phyloP scores from a whole-genome alignment of 2,329 filamentous ascomycete genomes.

The Fusarium clavum region DNA sequence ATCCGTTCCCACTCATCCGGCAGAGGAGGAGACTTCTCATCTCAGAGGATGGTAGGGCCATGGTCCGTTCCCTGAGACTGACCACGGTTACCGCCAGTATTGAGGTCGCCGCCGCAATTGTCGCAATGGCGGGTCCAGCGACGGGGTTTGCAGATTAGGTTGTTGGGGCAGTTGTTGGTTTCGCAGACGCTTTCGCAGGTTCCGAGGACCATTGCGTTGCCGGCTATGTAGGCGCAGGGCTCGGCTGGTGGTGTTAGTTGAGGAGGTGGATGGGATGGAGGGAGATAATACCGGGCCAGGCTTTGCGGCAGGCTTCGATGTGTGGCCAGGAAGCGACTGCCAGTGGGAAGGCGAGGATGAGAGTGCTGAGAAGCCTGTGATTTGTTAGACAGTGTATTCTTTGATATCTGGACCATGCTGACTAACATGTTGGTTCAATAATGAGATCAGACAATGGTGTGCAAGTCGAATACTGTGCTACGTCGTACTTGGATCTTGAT shows the following conservation, averaged over 20 bases:
- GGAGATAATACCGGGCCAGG: background rate
- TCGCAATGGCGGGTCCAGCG: background rate
- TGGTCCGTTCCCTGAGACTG: background rate
- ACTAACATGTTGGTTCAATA: background rate
- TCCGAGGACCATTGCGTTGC: background rate
- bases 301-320: background rate
- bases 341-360: background rate
- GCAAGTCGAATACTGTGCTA: accelerated
- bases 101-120: background rate
- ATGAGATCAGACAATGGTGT: accelerated
- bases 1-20: background rate
- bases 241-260: background rate
- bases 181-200: slow-evolving; percentile 4
- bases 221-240: background rate
- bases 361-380: background rate
- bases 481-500: background rate
- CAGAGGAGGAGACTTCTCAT: background rate
- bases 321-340: background rate
- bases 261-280: accelerated
- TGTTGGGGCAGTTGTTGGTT: background rate
- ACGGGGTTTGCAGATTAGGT: background rate
- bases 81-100: background rate
- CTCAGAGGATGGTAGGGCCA: background rate
- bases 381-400: no score
- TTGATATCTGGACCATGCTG: background rate